phyloP scores from a whole-genome alignment of 2,329 filamentous ascomycete species.

The Xenoacremonium recifei region DNA sequence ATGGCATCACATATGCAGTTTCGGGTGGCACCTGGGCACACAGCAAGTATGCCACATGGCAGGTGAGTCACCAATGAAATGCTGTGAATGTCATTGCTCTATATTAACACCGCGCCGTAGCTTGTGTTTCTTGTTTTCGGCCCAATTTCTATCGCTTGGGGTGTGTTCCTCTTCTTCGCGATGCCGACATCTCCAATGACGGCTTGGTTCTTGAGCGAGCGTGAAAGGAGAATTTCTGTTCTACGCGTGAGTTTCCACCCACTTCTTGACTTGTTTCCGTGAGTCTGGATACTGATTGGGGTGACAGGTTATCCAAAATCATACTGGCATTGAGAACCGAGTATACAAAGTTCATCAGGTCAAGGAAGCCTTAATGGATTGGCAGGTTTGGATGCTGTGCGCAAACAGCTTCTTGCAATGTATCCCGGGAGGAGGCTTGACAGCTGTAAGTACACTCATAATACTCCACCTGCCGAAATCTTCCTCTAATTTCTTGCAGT shows the following conservation, averaged over 20 bases:
- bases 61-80: too few relatives aligned
- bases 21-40: neutral
- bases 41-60: slow-evolving; percentile 1
- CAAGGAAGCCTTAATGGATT: slow-evolving; percentile 2
- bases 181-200: slow-evolving; percentile 7
- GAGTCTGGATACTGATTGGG: neutral
- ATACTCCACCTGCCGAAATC: neutral
- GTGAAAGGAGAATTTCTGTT: slow-evolving; percentile 11
- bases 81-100: too few relatives aligned
- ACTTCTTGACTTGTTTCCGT: too few relatives aligned
- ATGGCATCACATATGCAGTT: slow-evolving; percentile 4
- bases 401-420: slow-evolving; percentile 10
- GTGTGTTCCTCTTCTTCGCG: slow-evolving; percentile 2
- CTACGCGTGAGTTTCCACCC: slow-evolving; percentile 6
- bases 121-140: slow-evolving; percentile 4
- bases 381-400: slow-evolving; percentile 12
- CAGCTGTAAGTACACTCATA: slow-evolving; percentile 1
- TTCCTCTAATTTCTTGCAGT: slow-evolving; percentile 3
- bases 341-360: slow-evolving; percentile 4
- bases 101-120: too few relatives aligned
- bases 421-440: slow-evolving; percentile 10
- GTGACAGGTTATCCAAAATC: slow-evolving; percentile 5
- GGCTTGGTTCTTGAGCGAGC: slow-evolving; percentile 6
- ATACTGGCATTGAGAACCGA: slow-evolving; percentile 5
- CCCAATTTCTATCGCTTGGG: slow-evolving; percentile 3